Evolutionary conservation across 306 rosid genomes (phyloP), one percentile per base, ranked within the genome.

Genomic region (Cicer bijugum): DNA sequence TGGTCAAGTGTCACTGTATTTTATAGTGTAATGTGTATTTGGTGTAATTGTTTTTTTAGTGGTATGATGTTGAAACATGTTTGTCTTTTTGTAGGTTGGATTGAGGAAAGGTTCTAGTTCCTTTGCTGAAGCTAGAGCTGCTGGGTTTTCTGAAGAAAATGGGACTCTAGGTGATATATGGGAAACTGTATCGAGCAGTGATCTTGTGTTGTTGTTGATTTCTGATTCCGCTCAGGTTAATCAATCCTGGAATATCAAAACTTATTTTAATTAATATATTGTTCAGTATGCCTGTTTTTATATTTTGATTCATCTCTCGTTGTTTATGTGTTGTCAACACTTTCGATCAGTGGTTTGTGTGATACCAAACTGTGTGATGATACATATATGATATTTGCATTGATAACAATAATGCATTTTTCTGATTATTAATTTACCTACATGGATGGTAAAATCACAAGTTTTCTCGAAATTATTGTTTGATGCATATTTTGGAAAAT

Each of bases 181-280:
- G 79, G 97, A 90, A 79, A 90, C 97, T 42, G 43, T 93, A 68
- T 83, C 93, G 0, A 83, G 86, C 51, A 91, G 97, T 77, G 98
- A 93, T 85, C 97, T 93, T 43, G 97, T 91, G 69, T 72, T 93
- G 91, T 89, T 91, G 9, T 86, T 93, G 52, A 93, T 93, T 81
- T 93, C 97, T 77, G 98, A 93, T 82, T 81, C 98, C 45, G 98
- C 98, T 0, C 97, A 93, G 96, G 98, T 89, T 75, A 44, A 84
- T 85, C 40, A 7, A n/a, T 70, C 33, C 43, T 23, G 19, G 56
- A 48, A 47, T 14, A 75, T 35, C 51, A 8, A 4, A n/a, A 17
- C 7, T 33, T 64, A 20, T 8, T 51, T 61, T 45, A 16, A 15
- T 56, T 74, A n/a, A 37, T 12, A 8, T 17, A 2, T 76, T 14